phyloP scores from a whole-genome alignment of 495 filamentous ascomycete species.

The Lichenothelia convexa region DNA sequence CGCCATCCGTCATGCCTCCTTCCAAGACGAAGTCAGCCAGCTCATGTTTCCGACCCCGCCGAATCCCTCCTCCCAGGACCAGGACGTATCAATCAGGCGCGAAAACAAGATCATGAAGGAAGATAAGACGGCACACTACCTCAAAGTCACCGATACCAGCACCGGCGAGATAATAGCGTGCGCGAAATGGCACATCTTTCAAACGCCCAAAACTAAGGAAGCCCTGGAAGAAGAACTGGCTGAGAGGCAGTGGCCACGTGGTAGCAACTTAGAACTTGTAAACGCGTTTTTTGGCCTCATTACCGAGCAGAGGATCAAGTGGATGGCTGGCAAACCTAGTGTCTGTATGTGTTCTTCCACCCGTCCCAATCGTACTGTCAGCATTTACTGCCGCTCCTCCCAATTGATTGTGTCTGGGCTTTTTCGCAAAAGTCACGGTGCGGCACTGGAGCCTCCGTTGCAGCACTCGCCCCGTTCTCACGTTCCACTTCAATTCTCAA shows the following conservation, averaged over 20 bases:
- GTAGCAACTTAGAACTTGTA: background rate
- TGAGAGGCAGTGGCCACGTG: background rate
- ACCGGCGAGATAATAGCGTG: slow-evolving; percentile 3
- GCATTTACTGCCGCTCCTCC: too few species aligned
- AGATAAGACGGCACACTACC: background rate
- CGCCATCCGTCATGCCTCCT: slow-evolving; percentile 3
- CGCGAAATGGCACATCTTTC: slow-evolving; percentile 4
- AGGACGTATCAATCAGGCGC: slow-evolving; percentile 1
- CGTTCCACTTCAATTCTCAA: too few species aligned
- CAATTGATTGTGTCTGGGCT: too few species aligned
- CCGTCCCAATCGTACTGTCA: background rate
- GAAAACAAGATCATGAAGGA: slow-evolving; percentile 1
- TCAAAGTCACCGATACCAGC: slow-evolving; percentile 7
- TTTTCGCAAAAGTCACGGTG: too few species aligned
- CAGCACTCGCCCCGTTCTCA: too few species aligned
- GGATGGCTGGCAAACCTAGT: slow-evolving; percentile 4
- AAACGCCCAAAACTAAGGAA: slow-evolving; percentile 1
- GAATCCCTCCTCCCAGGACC: slow-evolving; percentile 1
- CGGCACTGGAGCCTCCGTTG: too few species aligned
- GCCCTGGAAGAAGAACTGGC: slow-evolving; percentile 4
- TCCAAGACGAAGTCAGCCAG: slow-evolving; percentile 1
- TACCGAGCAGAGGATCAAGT: slow-evolving; percentile 1
- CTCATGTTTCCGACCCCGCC: slow-evolving; percentile 7
- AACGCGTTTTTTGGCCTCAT: slow-evolving; percentile 5
- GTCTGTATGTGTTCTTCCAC: slow-evolving; percentile 2